Evolutionary conservation across 768 basidiomycete species (phyloP).

Genomic region (Trametes cingulata): DNA sequence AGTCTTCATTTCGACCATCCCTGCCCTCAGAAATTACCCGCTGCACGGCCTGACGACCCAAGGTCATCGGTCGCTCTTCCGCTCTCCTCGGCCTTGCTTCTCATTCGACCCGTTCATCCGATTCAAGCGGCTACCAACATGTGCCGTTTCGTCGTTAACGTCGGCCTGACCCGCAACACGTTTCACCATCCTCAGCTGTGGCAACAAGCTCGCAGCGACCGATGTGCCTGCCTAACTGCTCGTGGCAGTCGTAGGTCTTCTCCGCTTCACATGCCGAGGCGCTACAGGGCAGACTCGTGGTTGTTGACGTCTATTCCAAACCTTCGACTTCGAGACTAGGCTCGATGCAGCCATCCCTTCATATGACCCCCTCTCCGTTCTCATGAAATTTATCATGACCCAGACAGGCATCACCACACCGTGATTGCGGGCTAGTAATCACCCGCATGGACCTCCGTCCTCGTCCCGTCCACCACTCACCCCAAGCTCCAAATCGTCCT

Average conservation of each 20-base stretch:
- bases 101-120: not conserved
- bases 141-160: not conserved
- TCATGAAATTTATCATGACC: not conserved
- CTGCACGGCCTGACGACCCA: not conserved
- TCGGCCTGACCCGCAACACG: not conserved
- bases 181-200: not conserved
- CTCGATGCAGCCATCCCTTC: conserved; percentile 6
- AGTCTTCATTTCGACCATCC: not conserved
- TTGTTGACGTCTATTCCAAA: conserved; percentile 10
- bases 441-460: not conserved
- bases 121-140: not conserved
- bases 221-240: not conserved
- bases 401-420: not conserved
- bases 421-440: not conserved
- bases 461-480: not conserved
- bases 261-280: conserved; percentile 1
- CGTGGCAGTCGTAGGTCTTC: not conserved
- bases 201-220: not conserved
- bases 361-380: not conserved
- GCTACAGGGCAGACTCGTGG: conserved; percentile 9
- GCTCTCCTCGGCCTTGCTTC: not conserved
- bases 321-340: conserved; percentile 7
- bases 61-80: not conserved
- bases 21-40: not conserved
- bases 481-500: not conserved